Base-by-base conservation (phyloP, 805 yeast species). In the Cyberlindnera misumaiensis region DNA sequence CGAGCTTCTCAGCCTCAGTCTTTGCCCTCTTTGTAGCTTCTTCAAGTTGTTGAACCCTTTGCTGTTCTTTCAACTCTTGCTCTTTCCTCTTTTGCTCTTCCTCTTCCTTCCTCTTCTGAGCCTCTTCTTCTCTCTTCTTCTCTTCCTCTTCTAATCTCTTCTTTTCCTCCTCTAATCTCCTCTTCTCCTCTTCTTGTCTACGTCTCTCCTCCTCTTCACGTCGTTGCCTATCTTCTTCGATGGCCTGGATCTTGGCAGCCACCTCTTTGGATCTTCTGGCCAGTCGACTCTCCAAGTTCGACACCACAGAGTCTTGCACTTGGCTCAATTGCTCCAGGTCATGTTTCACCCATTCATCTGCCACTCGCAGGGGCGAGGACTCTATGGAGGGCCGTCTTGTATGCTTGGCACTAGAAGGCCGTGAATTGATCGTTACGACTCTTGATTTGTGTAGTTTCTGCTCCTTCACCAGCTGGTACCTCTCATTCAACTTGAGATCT, bases 1-100 rank as follows among this genome's bases (percentile, higher is more conserved):
- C 44, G 32, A 39, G 37, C 16, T 31, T 33, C n/a, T 39, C 40
- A 4, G 42, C 62, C 30, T 49, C 53, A n/a, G 29, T 45, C 49
- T 37, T 52, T 44, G 12, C 42, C 44, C 32, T 49, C 46, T 24
- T 32, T 38, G 51, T 51, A 38, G 59, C 59, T 48, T 48, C 54
- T 37, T 32, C 32, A 18, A 22, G 30, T 25, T 16, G 22, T 43
- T 46, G 41, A 44, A 45, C 51, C 49, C 47, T 53, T 48, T 48
- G 54, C 17, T 11, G n/a, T 31, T 40, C 39, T 32, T 34, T 45
- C 45, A 20, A 32, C 38, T 38, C 32, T 14, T 7, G 46, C 48
- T 32, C 42, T 36, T 25, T 29, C 27, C 39, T 43, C 31, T 34
- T 25, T 13, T 36, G 28, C 25, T 32, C 31, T 35, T 48, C 42